These are phyloP conservation scores for Guillardia theta DNA, from an alignment of 78 protist genomes.

Conservation along the genomic window DNA sequence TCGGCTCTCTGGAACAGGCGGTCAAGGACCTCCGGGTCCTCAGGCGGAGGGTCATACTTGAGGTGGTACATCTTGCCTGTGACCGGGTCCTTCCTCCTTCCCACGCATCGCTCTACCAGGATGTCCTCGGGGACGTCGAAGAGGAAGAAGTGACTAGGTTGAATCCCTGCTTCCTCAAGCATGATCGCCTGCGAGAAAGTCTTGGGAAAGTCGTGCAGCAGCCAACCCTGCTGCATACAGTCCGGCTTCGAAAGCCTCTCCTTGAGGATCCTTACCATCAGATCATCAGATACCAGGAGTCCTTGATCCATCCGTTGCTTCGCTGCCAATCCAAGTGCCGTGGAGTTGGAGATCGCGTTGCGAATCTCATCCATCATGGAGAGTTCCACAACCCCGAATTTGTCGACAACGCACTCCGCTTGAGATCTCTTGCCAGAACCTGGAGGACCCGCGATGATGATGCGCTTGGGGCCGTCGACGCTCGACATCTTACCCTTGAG, in stretches of 20 bases:
- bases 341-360: not conserved
- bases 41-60: slow-evolving; percentile 9
- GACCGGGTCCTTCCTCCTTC: slow-evolving; percentile 64
- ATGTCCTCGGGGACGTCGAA: slow-evolving; percentile 60
- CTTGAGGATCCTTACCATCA: slow-evolving; percentile 46
- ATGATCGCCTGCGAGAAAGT: slow-evolving; percentile 53
- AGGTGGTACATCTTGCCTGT: slow-evolving; percentile 72
- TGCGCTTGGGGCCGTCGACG: not conserved
- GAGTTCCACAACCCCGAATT: slow-evolving; percentile 58
- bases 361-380: slow-evolving; percentile 65
- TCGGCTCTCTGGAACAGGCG: slow-evolving; percentile 57
- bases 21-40: not conserved
- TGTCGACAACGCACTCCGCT: slow-evolving; percentile 53
- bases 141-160: slow-evolving; percentile 50
- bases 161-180: slow-evolving; percentile 26
- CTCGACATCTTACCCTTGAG: not conserved
- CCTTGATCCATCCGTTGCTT: not conserved
- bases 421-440: slow-evolving; percentile 71
- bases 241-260: slow-evolving; percentile 33
- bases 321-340: not conserved
- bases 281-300: slow-evolving; percentile 59
- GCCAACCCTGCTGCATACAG: slow-evolving; percentile 54
- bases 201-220: slow-evolving; percentile 79
- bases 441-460: slow-evolving; percentile 69
- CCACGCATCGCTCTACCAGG: slow-evolving; percentile 53